These are phyloP conservation scores for Trichosporon faecale DNA, from an alignment of 1,284 basidiomycete genomes.

Conservation along the genomic window DNA sequence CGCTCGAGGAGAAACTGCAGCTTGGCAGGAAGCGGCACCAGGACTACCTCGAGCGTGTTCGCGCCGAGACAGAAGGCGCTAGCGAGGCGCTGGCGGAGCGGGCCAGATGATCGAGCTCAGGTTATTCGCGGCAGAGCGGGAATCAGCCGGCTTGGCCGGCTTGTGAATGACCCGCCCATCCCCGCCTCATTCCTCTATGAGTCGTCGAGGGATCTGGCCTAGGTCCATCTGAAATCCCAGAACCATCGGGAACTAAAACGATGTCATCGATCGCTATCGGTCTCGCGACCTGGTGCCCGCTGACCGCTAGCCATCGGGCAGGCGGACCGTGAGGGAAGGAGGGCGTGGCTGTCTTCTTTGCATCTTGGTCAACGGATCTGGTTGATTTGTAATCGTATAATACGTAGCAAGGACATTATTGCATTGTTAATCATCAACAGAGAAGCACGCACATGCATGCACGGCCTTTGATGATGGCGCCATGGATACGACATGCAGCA, in stretches of 20 bases:
- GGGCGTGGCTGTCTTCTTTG: background rate
- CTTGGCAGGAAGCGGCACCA: slow-evolving; percentile 40
- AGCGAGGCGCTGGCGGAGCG: background rate
- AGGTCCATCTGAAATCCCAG: background rate
- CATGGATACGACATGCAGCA: background rate
- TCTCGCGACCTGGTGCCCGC: background rate
- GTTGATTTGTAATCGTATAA: slow-evolving; percentile 7
- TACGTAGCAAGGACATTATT: background rate
- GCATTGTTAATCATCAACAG: background rate
- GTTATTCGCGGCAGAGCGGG: background rate
- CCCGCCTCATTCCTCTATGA: background rate
- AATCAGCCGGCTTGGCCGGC: background rate
- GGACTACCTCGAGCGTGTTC: slow-evolving; percentile 37
- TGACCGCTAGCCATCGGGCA: too few relatives aligned
- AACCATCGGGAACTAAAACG: background rate
- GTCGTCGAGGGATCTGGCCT: background rate
- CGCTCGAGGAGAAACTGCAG: slow-evolving; percentile 37
- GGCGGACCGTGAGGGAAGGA: background rate
- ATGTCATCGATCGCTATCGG: background rate
- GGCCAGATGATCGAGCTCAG: background rate
- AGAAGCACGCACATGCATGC: background rate
- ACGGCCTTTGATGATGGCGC: background rate
- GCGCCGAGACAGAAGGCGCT: slow-evolving; percentile 12
- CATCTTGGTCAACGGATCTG: background rate
- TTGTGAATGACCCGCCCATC: background rate